Conservation (phyloP, 202 grass and related monocot genomes). For the Panicum virgatum region DNA sequence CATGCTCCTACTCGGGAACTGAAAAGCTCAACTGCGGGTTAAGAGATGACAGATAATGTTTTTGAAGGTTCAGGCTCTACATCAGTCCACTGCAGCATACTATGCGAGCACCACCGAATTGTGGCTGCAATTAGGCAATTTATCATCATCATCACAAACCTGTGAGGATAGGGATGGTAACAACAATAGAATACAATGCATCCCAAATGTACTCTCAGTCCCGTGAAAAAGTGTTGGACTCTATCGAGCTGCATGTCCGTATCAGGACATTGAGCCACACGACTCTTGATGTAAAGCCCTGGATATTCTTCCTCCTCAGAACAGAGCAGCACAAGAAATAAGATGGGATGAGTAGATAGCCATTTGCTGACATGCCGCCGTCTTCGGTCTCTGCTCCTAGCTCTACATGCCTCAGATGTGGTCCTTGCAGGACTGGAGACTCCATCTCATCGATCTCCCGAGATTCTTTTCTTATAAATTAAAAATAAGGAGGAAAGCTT, state of each 20-base stretch:
- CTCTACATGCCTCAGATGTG: no score
- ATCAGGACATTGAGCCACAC: not conserved
- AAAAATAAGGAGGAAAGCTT: no score
- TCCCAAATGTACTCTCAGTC: not conserved
- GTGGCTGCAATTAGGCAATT: not conserved
- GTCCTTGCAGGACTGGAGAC: no score
- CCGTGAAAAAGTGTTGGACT: no score
- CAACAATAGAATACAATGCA: not conserved
- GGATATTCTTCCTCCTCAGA: no score
- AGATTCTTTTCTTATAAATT: no score
- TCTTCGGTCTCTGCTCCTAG: no score
- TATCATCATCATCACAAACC: not conserved
- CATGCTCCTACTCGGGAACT: not conserved
- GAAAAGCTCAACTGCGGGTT: not conserved
- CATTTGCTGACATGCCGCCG: no score
- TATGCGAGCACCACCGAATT: not conserved
- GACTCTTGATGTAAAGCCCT: slow-evolving; percentile 1
- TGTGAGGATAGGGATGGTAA: not conserved
- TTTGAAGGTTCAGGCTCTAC: not conserved
- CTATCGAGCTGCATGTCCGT: no score
- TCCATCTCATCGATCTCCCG: no score
- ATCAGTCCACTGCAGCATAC: not conserved
- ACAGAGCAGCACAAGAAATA: no score
- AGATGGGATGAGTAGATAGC: no score
- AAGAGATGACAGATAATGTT: not conserved